Conservation (phyloP, 345 rosid genomes). For the Stellera chamaejasme region DNA sequence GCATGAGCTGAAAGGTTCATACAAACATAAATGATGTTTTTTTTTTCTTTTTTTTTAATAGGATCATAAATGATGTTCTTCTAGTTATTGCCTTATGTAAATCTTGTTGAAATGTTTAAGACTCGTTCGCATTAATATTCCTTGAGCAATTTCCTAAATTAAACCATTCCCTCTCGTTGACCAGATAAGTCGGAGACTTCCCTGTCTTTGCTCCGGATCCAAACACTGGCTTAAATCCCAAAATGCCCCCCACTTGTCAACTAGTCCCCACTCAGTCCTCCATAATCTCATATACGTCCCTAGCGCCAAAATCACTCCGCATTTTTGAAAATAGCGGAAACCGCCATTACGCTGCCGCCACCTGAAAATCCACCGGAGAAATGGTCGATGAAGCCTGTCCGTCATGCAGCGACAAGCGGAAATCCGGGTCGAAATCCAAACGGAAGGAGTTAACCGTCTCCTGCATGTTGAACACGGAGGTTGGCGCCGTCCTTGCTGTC, state of each 20-base stretch:
- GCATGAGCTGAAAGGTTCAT: constrained; percentile 56
- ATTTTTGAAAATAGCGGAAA: background rate
- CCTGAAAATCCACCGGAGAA: background rate
- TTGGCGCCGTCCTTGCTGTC: constrained; percentile 75
- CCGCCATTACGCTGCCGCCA: background rate
- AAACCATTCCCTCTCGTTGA: too few species aligned
- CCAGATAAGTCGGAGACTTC: too few species aligned
- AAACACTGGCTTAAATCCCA: too few species aligned
- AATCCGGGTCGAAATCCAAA: constrained; percentile 16
- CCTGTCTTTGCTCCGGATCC: too few species aligned
- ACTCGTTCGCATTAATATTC: too few species aligned
- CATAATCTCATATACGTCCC: background rate
- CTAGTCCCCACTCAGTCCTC: too few species aligned
- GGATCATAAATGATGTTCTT: background rate
- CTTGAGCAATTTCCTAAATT: too few species aligned
- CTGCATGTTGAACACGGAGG: constrained; percentile 93
- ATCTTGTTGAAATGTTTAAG: too few species aligned
- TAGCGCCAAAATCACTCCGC: background rate
- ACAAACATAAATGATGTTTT: background rate
- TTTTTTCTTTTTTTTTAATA: background rate
- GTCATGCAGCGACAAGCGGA: constrained; percentile 17
- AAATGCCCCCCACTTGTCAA: too few species aligned
- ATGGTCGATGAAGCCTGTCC: constrained; percentile 14
- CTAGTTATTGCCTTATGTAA: too few species aligned
- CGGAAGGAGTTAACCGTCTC: constrained; percentile 63